Evolutionary conservation across 1,139 yeast species (phyloP).

Genomic region (Nakaseomyces sp.): DNA sequence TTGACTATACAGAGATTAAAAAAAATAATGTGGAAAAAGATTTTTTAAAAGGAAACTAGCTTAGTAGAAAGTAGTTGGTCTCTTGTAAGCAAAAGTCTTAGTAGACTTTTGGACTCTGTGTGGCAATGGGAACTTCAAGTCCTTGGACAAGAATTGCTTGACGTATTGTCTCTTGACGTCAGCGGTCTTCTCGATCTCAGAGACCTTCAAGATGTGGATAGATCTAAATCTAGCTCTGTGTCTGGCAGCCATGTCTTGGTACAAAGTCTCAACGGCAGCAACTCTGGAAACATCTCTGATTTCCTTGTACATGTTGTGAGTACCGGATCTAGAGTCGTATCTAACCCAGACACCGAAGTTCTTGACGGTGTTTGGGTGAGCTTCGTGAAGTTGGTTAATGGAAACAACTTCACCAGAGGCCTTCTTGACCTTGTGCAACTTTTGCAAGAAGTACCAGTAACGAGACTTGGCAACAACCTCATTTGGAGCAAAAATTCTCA

Average conservation of each 20-base stretch:
- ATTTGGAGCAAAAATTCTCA: constrained; percentile 99
- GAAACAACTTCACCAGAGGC: constrained; percentile 99
- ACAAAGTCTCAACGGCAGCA: constrained; percentile 97
- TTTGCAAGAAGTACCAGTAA: constrained; percentile 99
- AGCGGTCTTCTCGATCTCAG: constrained; percentile 93
- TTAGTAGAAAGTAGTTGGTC: constrained; percentile 97
- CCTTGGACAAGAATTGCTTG: constrained; percentile 92
- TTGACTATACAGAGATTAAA: constrained; percentile 6
- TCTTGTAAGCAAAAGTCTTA: constrained; percentile 81
- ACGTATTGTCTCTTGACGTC: constrained; percentile 99
- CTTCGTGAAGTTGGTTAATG: constrained; percentile 82
- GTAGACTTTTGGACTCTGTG: constrained; percentile 95
- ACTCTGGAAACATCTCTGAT: constrained; percentile 99
- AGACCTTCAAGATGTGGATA: constrained; percentile 97
- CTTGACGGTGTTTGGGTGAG: constrained; percentile 98
- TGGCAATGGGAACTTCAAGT: constrained; percentile 99
- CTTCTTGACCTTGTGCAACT: constrained; percentile 98
- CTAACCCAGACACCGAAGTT: constrained; percentile 99
- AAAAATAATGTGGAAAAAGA: constrained; percentile 4
- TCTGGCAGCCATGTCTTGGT: constrained; percentile 99
- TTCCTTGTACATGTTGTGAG: constrained; percentile 99
- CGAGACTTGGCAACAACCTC: constrained; percentile 99
- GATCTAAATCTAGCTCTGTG: constrained; percentile 99
- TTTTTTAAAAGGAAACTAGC: constrained; percentile 8
- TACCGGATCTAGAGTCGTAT: constrained; percentile 99